Base-by-base conservation (phyloP, 441 rosid species). In the Geranium incanum region DNA sequence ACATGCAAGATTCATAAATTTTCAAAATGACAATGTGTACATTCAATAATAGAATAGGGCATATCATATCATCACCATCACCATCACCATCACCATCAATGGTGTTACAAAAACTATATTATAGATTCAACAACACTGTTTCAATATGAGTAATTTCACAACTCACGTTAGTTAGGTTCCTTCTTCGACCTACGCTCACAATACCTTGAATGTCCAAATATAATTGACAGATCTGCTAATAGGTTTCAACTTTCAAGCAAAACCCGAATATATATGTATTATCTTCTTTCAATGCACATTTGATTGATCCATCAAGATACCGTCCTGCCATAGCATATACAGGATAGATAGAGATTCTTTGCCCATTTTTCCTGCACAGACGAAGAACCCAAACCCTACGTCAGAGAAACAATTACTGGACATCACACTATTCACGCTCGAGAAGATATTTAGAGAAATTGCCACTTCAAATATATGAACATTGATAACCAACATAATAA, bases 271-370 rank as follows among this genome's bases (percentile, higher is more conserved):
- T 43, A 12, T 16, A 50, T 13, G 4, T 50, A 12, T 48, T 73
- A 1, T 33, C 33, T 12, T 37, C 69, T 52, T 76, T 62, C 70
- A 67, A 60, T 39, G 52, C 19, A 28, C 33, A 2, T 28, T 28
- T 28, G 33, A 28, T 19, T 3, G 65, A 38, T 64, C 6, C 62
- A 15, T 89, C 84, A 93, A 36, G 97, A 91, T 55, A 94, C 97
- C 16, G 97, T 91, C 74, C 97, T 84, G 72, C 97, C 97, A 60
- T 89, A 90, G 83, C 97, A 89, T 68, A 94, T 38, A 50, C 93
- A 88, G 15, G 98, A 84, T 11, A 93, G 94, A 73, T 93, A 93
- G 21, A 93, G 98, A 81, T 93, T 91, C 82, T 93, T 93, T 8
- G 90, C 88, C 98, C 98, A 92, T 81, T 92, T 92, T 75, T 90